Percentiles rank a stretch among this genome's conserved stretches.
Conservation (phyloP, 495 filamentous ascomycete species). For the Aspergillus mulundensis region DNA sequence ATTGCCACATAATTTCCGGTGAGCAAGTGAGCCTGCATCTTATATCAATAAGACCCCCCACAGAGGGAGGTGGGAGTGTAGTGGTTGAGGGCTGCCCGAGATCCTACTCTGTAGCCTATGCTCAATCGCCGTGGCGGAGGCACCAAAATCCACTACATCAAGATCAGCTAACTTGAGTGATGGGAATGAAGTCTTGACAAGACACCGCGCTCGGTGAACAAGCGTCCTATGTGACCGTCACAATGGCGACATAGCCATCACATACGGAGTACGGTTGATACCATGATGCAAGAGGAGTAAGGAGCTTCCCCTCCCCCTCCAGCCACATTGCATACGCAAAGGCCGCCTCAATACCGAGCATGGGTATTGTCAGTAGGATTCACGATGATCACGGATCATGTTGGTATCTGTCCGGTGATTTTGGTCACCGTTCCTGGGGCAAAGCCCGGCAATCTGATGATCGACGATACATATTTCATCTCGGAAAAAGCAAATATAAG, state of each 20-base stretch:
- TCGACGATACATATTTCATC: neutral
- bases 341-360: neutral
- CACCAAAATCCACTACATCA: too few species aligned
- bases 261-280: neutral
- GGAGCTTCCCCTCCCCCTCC: neutral
- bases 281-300: neutral
- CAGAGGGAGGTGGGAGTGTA: neutral
- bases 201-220: neutral
- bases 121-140: too few species aligned
- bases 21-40: neutral
- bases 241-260: neutral
- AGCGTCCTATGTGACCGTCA: neutral
- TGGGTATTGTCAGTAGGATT: neutral
- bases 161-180: too few species aligned
- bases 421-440: neutral
- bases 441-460: neutral
- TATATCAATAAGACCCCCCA: neutral
- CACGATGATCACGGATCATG: neutral
- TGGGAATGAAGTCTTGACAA: too few species aligned
- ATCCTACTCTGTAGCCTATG: neutral
- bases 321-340: neutral
- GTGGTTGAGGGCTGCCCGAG: neutral
- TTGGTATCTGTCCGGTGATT: neutral
- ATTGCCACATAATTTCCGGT: neutral
- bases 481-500: conserved; percentile 5